Percentiles rank a stretch among this genome's conserved stretches.
Conservation (phyloP, 768 basidiomycete species). For the Suillus cothurnatus region DNA sequence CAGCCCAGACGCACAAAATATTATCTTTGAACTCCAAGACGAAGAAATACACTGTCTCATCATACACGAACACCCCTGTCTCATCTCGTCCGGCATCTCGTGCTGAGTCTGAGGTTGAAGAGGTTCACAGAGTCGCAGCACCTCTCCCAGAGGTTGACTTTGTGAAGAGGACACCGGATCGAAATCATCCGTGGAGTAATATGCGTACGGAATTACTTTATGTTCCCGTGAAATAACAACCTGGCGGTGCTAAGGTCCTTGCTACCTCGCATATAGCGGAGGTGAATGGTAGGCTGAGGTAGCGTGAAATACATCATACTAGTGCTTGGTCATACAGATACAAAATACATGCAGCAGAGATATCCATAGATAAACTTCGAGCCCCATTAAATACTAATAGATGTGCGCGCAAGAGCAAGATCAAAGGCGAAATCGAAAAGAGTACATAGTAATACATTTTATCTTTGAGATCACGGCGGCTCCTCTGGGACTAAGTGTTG, state of each 20-base stretch:
- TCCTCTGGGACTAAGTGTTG: conserved; percentile 5
- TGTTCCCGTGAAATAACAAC: conserved; percentile 25
- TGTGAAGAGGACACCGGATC: conserved; percentile 31
- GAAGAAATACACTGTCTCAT: conserved; percentile 54
- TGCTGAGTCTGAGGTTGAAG: conserved; percentile 32
- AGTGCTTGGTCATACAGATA: neutral
- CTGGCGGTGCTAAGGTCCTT: neutral
- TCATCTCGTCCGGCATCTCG: conserved; percentile 39
- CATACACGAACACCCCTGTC: conserved; percentile 43
- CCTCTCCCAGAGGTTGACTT: conserved; percentile 41
- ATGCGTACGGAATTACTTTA: conserved; percentile 39
- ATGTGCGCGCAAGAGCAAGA: neutral
- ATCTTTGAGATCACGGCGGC: neutral
- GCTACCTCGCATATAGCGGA: neutral
- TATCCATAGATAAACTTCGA: neutral
- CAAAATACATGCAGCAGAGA: neutral
- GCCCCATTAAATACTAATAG: neutral
- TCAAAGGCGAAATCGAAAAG: neutral
- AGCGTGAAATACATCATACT: neutral
- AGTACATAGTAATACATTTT: neutral
- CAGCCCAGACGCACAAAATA: conserved; percentile 54
- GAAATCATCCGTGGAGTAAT: conserved; percentile 48
- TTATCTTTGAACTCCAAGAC: conserved; percentile 57
- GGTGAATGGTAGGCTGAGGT: neutral
- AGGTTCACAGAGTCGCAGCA: conserved; percentile 41